Evolutionary conservation across 805 yeast genomes (phyloP).

Genomic region (Kazachstania kunashirensis): DNA sequence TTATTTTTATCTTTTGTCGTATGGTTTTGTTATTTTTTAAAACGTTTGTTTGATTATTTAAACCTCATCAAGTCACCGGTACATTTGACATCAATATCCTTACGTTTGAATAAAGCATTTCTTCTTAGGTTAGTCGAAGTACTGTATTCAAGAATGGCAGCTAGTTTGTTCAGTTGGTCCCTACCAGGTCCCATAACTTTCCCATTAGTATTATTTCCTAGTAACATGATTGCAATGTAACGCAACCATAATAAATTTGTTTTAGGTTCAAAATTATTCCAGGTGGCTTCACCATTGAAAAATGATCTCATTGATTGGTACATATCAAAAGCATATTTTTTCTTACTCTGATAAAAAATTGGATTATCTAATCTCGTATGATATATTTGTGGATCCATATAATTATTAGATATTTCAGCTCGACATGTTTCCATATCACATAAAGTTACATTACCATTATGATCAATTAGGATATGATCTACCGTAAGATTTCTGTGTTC

Average conservation of each 20-base stretch:
- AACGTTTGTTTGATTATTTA: constrained; percentile 12
- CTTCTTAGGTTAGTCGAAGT: constrained; percentile 1
- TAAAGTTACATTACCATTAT: constrained; percentile 36
- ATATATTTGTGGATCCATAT: constrained; percentile 18
- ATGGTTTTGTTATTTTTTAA: too few species aligned
- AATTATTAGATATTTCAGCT: constrained; percentile 6
- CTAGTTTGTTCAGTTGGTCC: constrained; percentile 14
- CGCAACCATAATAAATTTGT: constrained; percentile 60
- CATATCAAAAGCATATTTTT: constrained; percentile 53
- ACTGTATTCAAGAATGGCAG: constrained; percentile 5
- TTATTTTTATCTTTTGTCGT: too few species aligned
- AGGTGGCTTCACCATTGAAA: constrained; percentile 14
- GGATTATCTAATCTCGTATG: constrained; percentile 58
- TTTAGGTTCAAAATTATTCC: constrained; percentile 27
- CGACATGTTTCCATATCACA: constrained; percentile 53
- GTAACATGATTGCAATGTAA: constrained; percentile 43
- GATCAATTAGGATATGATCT: constrained; percentile 48
- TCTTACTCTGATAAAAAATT: constrained; percentile 48
- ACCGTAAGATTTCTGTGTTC: constrained; percentile 67
- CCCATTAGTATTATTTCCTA: constrained; percentile 25
- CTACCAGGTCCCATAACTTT: constrained; percentile 12
- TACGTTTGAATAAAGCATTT: constrained; percentile 10
- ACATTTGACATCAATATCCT: constrained; percentile 13
- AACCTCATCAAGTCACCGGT: constrained; percentile 19
- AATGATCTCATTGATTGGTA: constrained; percentile 45